Base-by-base conservation (phyloP, 352 stramenopile species). In the Pythium myriotylum region DNA sequence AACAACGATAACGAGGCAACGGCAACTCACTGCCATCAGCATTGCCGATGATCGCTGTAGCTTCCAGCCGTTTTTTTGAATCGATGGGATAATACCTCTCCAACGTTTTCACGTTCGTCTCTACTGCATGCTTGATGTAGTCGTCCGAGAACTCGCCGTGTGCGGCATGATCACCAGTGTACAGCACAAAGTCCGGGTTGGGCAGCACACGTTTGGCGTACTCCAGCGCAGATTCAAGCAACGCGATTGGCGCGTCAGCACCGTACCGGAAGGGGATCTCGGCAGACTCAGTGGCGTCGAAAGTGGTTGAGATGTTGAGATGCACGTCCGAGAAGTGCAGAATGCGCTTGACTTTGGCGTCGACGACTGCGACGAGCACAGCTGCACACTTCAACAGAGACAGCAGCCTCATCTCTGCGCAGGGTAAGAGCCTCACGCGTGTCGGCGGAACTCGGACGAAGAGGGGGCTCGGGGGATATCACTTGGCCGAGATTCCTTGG, bases 281-380 rank as follows among this genome's bases (percentile, higher is more conserved):
- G 16, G 69, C 70, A 23, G 74, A 76, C 26, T 87, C 72, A 5
- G 26, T 23, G 0, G 60, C 53, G n/a, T 77, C 60, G 13, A 85
- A 62, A 19, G 69, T 73, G 19, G 51, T 43, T 6, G 85, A 91
- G 49, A 91, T 70, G 54, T 95, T 94, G 14, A 95, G 67, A 54
- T 95, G 84, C 20, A 94, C 85, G 62, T 95, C 87, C 14, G 85
- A 93, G 56, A 94, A 91, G 68, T 95, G 84, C 35, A 95, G 61
- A 53, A 94, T 87, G 23, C 61, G 70, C 68, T 81, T 77, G 37
- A 57, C 52, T 43, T 63, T 65, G 37, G 59, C 59, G 51, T 45
- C 23, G 4, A 17, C 59, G 4, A 35, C 26, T 17, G 26, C 7
- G 22, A 35, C 20, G 45, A 27, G 17, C 22, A 50, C 22, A 17